Evolutionary conservation across 768 basidiomycete genomes (phyloP).

Genomic region (Suillus subaureus): DNA sequence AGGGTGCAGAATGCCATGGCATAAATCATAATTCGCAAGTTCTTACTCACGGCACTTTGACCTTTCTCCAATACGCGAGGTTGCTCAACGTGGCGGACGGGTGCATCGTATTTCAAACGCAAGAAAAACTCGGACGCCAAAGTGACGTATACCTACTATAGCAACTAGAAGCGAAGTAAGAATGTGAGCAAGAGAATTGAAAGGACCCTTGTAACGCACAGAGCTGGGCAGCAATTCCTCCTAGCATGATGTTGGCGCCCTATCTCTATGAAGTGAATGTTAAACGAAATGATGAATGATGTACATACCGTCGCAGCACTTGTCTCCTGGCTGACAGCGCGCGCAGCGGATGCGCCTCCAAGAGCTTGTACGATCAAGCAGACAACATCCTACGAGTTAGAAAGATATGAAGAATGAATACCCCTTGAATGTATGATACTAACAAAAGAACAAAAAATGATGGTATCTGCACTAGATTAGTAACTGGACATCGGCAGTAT

Average conservation of each 20-base stretch:
- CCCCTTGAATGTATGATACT: background rate
- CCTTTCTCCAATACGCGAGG: slow-evolving; percentile 5
- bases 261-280: slow-evolving; percentile 18
- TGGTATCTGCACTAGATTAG: slow-evolving; percentile 13
- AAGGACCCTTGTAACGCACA: slow-evolving; percentile 31
- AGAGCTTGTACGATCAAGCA: slow-evolving; percentile 42
- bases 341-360: slow-evolving; percentile 49
- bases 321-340: slow-evolving; percentile 28
- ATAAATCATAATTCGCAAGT: slow-evolving; percentile 34
- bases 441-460: slow-evolving; percentile 17
- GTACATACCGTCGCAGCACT: slow-evolving; percentile 18
- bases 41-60: slow-evolving; percentile 1
- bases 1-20: slow-evolving; percentile 43
- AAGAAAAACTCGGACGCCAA: slow-evolving; percentile 49
- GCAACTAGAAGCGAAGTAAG: slow-evolving; percentile 32
- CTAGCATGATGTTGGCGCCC: slow-evolving; percentile 61
- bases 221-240: slow-evolving; percentile 64
- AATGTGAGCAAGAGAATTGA: slow-evolving; percentile 23
- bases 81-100: slow-evolving; percentile 23
- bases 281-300: background rate
- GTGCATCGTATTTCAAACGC: slow-evolving; percentile 41
- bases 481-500: background rate
- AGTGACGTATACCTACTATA: slow-evolving; percentile 43
- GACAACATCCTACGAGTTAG: slow-evolving; percentile 33
- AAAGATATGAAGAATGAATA: background rate